These are phyloP conservation scores for Paramecium tetraurelia DNA, from an alignment of 73 alveolate genomes.

Conservation along the genomic window DNA sequence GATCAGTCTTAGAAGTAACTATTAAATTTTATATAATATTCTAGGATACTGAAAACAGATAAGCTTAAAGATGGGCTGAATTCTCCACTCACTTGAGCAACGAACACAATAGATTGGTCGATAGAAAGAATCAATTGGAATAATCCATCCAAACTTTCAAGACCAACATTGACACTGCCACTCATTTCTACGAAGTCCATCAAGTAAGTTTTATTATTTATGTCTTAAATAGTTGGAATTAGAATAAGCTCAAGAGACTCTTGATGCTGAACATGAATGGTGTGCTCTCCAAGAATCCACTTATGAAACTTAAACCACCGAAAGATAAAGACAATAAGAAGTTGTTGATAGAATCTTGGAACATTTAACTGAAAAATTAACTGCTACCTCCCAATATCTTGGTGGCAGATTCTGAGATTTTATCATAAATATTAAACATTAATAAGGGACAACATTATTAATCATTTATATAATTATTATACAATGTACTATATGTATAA, in stretches of 20 bases:
- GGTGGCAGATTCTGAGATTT: slow-evolving; percentile 55
- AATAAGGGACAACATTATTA: neutral
- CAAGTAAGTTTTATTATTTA: neutral
- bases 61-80: slow-evolving; percentile 56
- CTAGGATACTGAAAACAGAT: slow-evolving; percentile 50
- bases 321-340: slow-evolving; percentile 19
- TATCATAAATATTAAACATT: neutral
- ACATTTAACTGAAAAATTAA: slow-evolving; percentile 38
- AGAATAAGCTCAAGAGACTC: slow-evolving; percentile 40
- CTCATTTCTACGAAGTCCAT: slow-evolving; percentile 49
- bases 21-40: neutral
- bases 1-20: slow-evolving; percentile 13
- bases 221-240: neutral
- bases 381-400: slow-evolving; percentile 44
- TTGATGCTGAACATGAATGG: slow-evolving; percentile 42
- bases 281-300: neutral
- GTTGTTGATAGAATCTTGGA: slow-evolving; percentile 7
- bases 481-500: neutral
- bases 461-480: neutral
- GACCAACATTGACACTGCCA: slow-evolving; percentile 19
- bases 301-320: neutral
- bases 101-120: slow-evolving; percentile 41
- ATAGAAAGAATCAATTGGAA: slow-evolving; percentile 47
- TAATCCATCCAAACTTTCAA: slow-evolving; percentile 16
- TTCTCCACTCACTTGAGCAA: slow-evolving; percentile 39